phyloP scores from a whole-genome alignment of 148 eudicot genomes.

The Polygonum aviculare region DNA sequence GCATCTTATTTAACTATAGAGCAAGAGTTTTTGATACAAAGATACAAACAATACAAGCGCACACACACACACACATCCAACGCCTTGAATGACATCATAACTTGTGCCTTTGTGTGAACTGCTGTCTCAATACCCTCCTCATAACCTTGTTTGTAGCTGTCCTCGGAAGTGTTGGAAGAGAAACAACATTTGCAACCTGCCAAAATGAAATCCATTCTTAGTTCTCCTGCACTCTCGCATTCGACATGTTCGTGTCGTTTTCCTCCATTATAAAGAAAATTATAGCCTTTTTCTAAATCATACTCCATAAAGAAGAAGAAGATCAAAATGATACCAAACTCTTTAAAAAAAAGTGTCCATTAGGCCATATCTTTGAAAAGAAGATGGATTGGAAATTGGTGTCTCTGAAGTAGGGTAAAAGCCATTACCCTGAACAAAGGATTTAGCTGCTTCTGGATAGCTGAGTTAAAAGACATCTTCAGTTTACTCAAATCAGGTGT shows the following conservation, averaged over 20 bases:
- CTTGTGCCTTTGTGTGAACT: slow-evolving; percentile 29
- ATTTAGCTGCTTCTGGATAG: slow-evolving; percentile 73
- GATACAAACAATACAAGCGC: background rate
- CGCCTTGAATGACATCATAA: background rate
- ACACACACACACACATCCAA: background rate
- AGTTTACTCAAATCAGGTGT: slow-evolving; percentile 31
- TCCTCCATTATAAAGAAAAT: background rate
- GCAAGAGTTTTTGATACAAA: background rate
- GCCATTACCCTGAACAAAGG: slow-evolving; percentile 72
- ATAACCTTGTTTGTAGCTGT: slow-evolving; percentile 93
- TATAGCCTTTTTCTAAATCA: too few relatives aligned
- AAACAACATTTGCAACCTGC: slow-evolving; percentile 58
- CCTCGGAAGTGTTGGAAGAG: slow-evolving; percentile 66
- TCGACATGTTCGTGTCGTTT: too few relatives aligned
- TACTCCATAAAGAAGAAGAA: too few relatives aligned
- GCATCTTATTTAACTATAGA: background rate
- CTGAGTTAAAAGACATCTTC: slow-evolving; percentile 54
- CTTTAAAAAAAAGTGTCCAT: too few relatives aligned
- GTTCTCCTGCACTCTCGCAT: background rate
- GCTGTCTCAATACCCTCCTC: slow-evolving; percentile 86
- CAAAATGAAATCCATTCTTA: slow-evolving; percentile 4
- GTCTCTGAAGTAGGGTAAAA: background rate
- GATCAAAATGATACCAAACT: too few relatives aligned
- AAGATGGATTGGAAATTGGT: background rate
- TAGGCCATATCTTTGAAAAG: too few relatives aligned